Evolutionary conservation across 2,329 filamentous ascomycete species (phyloP), one percentile per base, ranked within the genome.

Genomic region (Penicillium sp.): DNA sequence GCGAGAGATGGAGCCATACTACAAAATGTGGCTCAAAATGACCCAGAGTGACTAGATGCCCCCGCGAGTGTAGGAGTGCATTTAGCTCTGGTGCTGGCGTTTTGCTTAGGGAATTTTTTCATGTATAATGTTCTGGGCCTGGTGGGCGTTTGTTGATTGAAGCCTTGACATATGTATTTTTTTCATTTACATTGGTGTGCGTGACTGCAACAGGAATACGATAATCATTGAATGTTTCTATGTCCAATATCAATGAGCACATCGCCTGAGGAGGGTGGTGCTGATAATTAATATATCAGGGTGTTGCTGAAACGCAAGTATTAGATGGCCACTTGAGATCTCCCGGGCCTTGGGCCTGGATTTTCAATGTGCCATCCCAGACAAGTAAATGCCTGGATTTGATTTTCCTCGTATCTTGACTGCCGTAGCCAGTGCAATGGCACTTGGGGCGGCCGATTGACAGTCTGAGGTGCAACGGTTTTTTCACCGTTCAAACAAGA

Each of bases 1-100:
- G 57, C 81, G 83, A 49, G 88, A 93, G 70, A 86, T 92, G 62
- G 78, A 80, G 42, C 73, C 79, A n/a, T 84, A 77, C 58, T 80
- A 75, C 56, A 63, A 68, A 46, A 65, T 69, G 48, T 79, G 76
- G 77, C 65, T 67, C 55, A 75, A 67, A 54, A 70, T 70, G 38
- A 43, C 48, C 21, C 66, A 67, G 45, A 61, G 46, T 24, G 55
- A 60, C 27, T 67, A 49, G 34, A 61, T 21, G 21, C 14, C 3
- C 14, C 3, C 21, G 10, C 40, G 21, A 5, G 34, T 14, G 16
- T 22, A 13, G 22, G 41, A 5, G 14, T n/a, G 13, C 13, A n/a
- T 36, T 36, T 7, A 14, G 14, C 6, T 36, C 3, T 5, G 34
- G n/a, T 14, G 4, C n/a, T 59, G 50, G 38, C 45, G 18, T 53